Conservation (phyloP, 1,139 yeast genomes). For the Martiniozyma asiatica region DNA sequence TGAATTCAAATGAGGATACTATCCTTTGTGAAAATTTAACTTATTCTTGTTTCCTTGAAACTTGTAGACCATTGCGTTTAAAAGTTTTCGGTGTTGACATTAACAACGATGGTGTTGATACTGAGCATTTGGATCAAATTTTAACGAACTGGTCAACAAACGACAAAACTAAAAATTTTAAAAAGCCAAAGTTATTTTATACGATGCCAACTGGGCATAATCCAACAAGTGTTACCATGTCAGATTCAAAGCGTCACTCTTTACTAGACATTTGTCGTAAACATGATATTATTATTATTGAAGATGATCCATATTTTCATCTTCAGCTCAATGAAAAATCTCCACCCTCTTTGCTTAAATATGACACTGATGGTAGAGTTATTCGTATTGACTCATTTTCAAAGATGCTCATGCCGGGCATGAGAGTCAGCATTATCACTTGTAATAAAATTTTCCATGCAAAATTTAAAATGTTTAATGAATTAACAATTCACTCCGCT, state of each 20-base stretch:
- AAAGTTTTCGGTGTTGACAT: slow-evolving; percentile 36
- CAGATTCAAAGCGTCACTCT: slow-evolving; percentile 31
- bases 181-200: slow-evolving; percentile 36
- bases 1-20: slow-evolving; percentile 40
- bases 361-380: slow-evolving; percentile 77
- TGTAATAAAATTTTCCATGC: slow-evolving; percentile 51
- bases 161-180: slow-evolving; percentile 7
- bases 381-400: slow-evolving; percentile 84
- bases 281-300: slow-evolving; percentile 39
- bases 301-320: slow-evolving; percentile 54
- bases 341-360: slow-evolving; percentile 50
- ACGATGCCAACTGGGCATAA: slow-evolving; percentile 49
- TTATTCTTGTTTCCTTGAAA: slow-evolving; percentile 43
- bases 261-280: slow-evolving; percentile 36
- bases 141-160: slow-evolving; percentile 48
- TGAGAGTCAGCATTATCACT: slow-evolving; percentile 70
- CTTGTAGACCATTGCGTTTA: slow-evolving; percentile 38
- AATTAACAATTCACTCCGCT: slow-evolving; percentile 41
- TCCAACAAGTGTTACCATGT: slow-evolving; percentile 44
- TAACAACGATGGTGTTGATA: slow-evolving; percentile 34
- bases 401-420: slow-evolving; percentile 85
- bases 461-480: slow-evolving; percentile 35
- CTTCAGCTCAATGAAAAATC: slow-evolving; percentile 33
- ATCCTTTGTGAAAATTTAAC: slow-evolving; percentile 48
- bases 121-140: slow-evolving; percentile 36